These are phyloP conservation scores for Samsoniella hepiali DNA, from an alignment of 2,329 filamentous ascomycete genomes.

Conservation along the genomic window DNA sequence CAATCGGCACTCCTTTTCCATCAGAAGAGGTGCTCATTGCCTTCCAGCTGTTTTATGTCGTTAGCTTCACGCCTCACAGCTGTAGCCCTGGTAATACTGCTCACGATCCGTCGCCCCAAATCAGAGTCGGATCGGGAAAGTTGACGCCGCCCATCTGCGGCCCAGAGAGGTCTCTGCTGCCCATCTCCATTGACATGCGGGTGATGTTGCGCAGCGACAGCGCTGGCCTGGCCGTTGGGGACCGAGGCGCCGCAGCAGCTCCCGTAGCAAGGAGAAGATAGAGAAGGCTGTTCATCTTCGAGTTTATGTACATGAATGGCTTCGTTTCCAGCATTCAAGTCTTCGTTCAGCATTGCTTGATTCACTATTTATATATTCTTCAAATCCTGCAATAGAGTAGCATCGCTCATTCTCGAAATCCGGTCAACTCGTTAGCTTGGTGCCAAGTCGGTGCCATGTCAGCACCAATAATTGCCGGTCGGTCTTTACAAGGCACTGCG, in stretches of 20 bases:
- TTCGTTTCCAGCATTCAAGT: background rate
- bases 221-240: background rate
- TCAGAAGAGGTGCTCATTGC: slow-evolving; percentile 15
- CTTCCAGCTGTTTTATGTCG: slow-evolving; percentile 11
- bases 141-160: slow-evolving; percentile 8
- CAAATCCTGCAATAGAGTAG: background rate
- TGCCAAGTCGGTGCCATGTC: slow-evolving; percentile 4
- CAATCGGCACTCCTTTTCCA: slow-evolving; percentile 16
- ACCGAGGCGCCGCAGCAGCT: background rate
- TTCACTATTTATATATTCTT: background rate
- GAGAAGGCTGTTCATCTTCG: background rate
- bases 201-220: slow-evolving; percentile 14
- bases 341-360: no score
- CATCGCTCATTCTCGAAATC: background rate
- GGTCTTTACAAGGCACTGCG: background rate
- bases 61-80: background rate
- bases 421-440: background rate
- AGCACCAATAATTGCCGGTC: background rate
- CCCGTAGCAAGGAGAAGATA: background rate
- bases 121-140: slow-evolving; percentile 16
- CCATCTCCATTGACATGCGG: background rate
- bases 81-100: background rate
- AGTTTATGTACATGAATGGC: background rate
- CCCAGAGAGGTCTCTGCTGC: slow-evolving; percentile 4
- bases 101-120: slow-evolving; percentile 18